Evolutionary conservation across 345 rosid species (phyloP), one percentile per base, ranked within the genome.

Genomic region (Corchorus capsularis): DNA sequence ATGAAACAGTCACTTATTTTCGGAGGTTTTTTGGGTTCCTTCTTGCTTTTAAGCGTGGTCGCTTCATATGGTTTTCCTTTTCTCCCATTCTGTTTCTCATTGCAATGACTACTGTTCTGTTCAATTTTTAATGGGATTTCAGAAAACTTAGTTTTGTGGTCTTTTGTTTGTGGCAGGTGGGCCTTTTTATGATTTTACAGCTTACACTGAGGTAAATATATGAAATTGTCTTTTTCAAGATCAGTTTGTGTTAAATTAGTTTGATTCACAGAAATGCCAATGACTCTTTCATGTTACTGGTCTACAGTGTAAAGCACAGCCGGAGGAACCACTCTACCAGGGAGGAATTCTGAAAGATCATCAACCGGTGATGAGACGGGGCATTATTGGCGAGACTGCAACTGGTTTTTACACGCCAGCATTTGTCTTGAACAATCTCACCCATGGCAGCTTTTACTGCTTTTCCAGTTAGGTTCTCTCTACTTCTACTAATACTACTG

Each of bases 301-400:
- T 63, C 78, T 71, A 76, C 93, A 94, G 98, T 94, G 97, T 64
- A 88, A 83, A 84, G 75, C 45, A 37, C 70, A 64, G 53, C 90
- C 98, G 59, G 94, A 90, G 82, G 62, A 77, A 61, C 84, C 97
- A 20, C 90, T 93, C 0, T 90, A 91, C 84, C 76, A 77, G 70
- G 98, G 98, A 85, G 99, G 99, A 59, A 85, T 91, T 22, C 85
- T 95, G 9, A 83, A 79, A 69, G 79, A 82, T 45, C 68, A 78
- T 61, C 50, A 61, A 17, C 80, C 72, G 52, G 17, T 32, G 20
- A 16, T 54, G 64, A 60, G 71, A 56, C 46, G 46, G 6, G 19
- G 8, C 66, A 53, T 7, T 15, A 56, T 66, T 43, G 37, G 43
- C 19, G 16, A 69, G 20, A 61, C 75, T 27, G 70, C 79, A 3